Evolutionary conservation across 2,329 filamentous ascomycete genomes (phyloP).

Genomic region (Beauveria sp.): DNA sequence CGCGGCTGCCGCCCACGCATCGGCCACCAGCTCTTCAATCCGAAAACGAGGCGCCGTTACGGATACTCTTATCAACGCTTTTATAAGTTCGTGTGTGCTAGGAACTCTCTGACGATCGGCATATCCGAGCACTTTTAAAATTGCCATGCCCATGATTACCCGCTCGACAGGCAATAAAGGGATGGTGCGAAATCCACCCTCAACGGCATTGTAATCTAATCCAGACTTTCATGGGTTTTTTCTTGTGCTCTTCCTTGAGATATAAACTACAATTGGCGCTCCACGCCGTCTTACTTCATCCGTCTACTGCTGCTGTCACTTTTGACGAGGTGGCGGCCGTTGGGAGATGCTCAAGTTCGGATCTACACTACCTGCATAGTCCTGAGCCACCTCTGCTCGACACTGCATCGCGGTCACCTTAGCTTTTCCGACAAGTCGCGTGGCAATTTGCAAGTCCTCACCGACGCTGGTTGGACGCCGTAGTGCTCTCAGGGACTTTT

Average conservation of each 20-base stretch:
- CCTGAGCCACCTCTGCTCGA: neutral
- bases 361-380: neutral
- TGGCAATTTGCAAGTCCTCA: too few species aligned
- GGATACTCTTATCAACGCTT: too few species aligned
- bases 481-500: neutral
- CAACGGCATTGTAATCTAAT: neutral
- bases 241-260: too few species aligned
- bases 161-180: neutral
- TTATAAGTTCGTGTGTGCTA: neutral
- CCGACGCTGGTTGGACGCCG: neutral
- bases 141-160: neutral
- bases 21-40: neutral
- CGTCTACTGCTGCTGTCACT: too few species aligned
- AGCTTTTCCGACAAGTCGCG: neutral
- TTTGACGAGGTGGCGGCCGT: too few species aligned
- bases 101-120: neutral
- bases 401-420: neutral
- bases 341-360: neutral
- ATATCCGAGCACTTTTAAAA: constrained; percentile 4
- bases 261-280: neutral
- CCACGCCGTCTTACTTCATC: neutral
- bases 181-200: neutral
- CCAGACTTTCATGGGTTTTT: neutral
- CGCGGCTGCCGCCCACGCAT: neutral
- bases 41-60: constrained; percentile 1